Evolutionary conservation across 176 grass and related monocot species (phyloP).

Genomic region (Oropetium thomaeum): DNA sequence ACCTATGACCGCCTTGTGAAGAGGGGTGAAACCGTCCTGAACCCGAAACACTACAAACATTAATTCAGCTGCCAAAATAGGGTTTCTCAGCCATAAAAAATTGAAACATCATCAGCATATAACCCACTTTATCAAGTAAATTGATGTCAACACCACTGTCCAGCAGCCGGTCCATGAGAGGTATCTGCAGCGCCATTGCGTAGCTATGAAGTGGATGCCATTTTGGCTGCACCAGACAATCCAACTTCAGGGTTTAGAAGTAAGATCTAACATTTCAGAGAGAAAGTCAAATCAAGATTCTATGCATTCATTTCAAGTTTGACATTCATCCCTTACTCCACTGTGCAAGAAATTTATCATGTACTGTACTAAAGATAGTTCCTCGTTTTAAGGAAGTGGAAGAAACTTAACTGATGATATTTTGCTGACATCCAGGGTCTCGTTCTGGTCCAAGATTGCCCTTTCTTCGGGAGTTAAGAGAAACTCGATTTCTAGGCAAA

Average conservation of each 20-base stretch:
- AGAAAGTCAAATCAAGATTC: not conserved
- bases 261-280: not conserved
- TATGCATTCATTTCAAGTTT: not conserved
- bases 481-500: slow-evolving; percentile 67
- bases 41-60: slow-evolving; percentile 23
- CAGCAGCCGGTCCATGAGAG: slow-evolving; percentile 78
- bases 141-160: slow-evolving; percentile 66
- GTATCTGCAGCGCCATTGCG: slow-evolving; percentile 68
- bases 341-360: not conserved
- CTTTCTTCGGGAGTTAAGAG: slow-evolving; percentile 82
- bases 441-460: slow-evolving; percentile 65
- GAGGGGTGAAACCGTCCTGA: slow-evolving; percentile 82
- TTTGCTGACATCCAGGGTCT: slow-evolving; percentile 44
- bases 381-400: not conserved
- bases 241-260: slow-evolving; percentile 7
- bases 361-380: not conserved
- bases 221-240: slow-evolving; percentile 63
- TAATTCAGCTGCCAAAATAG: not conserved
- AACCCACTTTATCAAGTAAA: slow-evolving; percentile 58
- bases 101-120: not conserved
- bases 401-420: slow-evolving; percentile 74
- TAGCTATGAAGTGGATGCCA: slow-evolving; percentile 82
- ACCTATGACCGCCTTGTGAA: slow-evolving; percentile 82
- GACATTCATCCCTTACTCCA: not conserved
- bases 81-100: not conserved